A percentile compares a stretch with the other conserved stretches of the same genome.
Conservation (phyloP, 2,329 filamentous ascomycete genomes). For the Sarocladium oryzae region DNA sequence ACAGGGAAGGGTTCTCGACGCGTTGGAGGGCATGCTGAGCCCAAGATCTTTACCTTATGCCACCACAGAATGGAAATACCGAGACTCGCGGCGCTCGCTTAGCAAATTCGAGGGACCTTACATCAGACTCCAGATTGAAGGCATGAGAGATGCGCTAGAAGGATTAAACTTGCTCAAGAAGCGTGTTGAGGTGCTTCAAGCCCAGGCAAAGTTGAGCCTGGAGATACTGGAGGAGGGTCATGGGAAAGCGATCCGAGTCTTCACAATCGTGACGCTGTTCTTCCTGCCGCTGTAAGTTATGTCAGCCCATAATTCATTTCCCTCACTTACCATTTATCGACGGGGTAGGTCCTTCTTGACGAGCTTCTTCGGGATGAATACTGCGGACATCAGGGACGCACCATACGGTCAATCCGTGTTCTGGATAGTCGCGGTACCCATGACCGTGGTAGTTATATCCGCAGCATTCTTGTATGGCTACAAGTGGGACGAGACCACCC, state of each 20-base stretch:
- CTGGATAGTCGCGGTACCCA: conserved; percentile 41
- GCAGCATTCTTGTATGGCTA: background rate
- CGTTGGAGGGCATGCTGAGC: background rate
- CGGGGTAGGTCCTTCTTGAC: conserved; percentile 24
- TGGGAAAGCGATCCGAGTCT: conserved; percentile 23
- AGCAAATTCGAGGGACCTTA: background rate
- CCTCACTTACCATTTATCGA: no score
- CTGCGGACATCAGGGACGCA: conserved; percentile 42
- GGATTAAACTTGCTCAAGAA: background rate
- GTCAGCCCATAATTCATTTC: no score
- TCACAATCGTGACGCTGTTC: conserved; percentile 22
- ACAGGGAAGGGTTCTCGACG: background rate
- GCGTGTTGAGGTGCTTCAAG: conserved; percentile 11
- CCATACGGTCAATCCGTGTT: conserved; percentile 41
- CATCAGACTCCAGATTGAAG: background rate
- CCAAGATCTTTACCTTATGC: background rate
- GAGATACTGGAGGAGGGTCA: conserved; percentile 19
- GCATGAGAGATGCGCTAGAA: background rate
- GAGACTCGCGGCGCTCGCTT: background rate
- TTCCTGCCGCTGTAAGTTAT: conserved; percentile 11
- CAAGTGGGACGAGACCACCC: conserved; percentile 2
- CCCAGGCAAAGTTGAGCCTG: conserved; percentile 16
- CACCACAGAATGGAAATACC: background rate
- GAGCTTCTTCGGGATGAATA: conserved; percentile 49
- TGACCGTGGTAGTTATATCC: conserved; percentile 34